These are phyloP conservation scores for Colletotrichum incanum DNA, from an alignment of 2,329 filamentous ascomycete species.

Conservation along the genomic window DNA sequence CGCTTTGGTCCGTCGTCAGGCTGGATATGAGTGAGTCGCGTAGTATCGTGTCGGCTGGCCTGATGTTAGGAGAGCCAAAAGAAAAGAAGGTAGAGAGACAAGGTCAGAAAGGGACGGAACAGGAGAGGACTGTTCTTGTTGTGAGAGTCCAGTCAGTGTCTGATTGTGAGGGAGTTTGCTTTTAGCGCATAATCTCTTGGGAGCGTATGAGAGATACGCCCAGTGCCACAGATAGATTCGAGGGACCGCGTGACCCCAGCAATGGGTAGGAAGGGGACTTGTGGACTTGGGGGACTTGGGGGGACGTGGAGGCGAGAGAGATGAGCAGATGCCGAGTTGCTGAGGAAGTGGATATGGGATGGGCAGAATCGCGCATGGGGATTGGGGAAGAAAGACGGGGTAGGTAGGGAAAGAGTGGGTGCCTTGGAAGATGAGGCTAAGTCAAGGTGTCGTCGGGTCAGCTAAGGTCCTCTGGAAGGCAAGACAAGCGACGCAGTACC, in stretches of 20 bases:
- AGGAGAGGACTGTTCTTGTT: conserved; percentile 19
- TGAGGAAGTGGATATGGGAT: conserved; percentile 23
- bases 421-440: conserved; percentile 35
- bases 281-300: conserved; percentile 16
- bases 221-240: conserved; percentile 42
- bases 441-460: conserved; percentile 20
- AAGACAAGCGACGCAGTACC: neutral
- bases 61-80: neutral
- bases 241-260: conserved; percentile 41
- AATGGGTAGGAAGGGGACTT: conserved; percentile 15
- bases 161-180: conserved; percentile 24
- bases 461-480: conserved; percentile 3
- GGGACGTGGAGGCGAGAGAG: conserved; percentile 28
- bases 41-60: neutral
- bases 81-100: neutral
- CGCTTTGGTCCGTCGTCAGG: neutral
- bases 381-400: conserved; percentile 31
- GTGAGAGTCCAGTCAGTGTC: neutral
- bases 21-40: neutral
- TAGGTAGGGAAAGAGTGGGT: conserved; percentile 12
- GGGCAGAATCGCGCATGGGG: conserved; percentile 31
- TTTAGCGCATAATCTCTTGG: conserved; percentile 41
- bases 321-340: conserved; percentile 31
- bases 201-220: conserved; percentile 32
- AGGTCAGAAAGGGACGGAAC: neutral